phyloP scores from a whole-genome alignment of 1,139 yeast species.

The Kurtzmaniella natalensis region DNA sequence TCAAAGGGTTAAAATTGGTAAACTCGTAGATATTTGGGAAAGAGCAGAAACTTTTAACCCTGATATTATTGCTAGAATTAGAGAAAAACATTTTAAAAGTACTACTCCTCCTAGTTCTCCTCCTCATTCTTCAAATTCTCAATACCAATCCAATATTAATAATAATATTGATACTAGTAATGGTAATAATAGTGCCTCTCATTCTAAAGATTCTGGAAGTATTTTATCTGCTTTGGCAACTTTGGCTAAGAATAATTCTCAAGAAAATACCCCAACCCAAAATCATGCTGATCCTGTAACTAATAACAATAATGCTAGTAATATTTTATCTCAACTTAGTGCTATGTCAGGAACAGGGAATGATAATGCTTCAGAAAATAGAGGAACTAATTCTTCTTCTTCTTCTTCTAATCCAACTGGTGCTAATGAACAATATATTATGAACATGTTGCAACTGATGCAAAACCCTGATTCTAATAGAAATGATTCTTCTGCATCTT shows the following conservation, averaged over 20 bases:
- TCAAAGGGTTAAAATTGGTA: constrained; percentile 68
- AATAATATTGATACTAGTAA: constrained; percentile 2
- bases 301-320: constrained; percentile 35
- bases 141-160: constrained; percentile 8
- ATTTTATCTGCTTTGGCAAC: constrained; percentile 65
- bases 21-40: constrained; percentile 90
- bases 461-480: constrained; percentile 17
- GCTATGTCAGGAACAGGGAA: constrained; percentile 19
- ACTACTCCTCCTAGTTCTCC: constrained; percentile 57
- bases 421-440: constrained; percentile 28
- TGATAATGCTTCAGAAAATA: constrained; percentile 3
- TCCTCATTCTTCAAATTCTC: constrained; percentile 11
- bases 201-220: constrained; percentile 48
- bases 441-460: constrained; percentile 44
- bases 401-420: constrained; percentile 9
- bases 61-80: constrained; percentile 49
- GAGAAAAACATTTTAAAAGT: constrained; percentile 55
- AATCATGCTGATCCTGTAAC: constrained; percentile 19
- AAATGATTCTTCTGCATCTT: constrained; percentile 3
- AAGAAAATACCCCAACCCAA: constrained; percentile 21
- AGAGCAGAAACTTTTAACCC: constrained; percentile 74
- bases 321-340: constrained; percentile 32
- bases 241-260: constrained; percentile 36
- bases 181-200: constrained; percentile 5
- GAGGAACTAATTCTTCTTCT: constrained; percentile 7